phyloP scores from a whole-genome alignment of 768 basidiomycete species.

The Rhodosporidiobolus sp. region DNA sequence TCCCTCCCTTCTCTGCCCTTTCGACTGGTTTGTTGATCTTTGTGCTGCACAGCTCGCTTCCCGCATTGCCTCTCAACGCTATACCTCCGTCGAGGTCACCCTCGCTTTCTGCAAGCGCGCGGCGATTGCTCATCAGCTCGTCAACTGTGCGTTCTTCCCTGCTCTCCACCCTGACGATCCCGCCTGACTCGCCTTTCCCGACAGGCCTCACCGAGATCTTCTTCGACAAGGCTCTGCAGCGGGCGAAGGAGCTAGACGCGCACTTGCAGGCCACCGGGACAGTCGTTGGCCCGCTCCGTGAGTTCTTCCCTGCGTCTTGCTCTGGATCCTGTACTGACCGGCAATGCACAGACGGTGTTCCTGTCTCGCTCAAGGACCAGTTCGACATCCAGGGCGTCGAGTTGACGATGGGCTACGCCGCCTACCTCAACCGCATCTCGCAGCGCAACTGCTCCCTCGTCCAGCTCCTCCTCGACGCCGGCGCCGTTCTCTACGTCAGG shows the following conservation, averaged over 20 bases:
- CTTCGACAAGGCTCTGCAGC: conserved; percentile 63
- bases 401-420: conserved; percentile 25
- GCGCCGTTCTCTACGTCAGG: conserved; percentile 31
- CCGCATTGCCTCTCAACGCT: conserved; percentile 56
- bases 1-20: background rate
- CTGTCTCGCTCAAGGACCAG: conserved; percentile 49
- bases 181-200: conserved; percentile 51
- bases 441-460: conserved; percentile 3
- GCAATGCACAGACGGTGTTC: conserved; percentile 46
- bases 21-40: too few species aligned
- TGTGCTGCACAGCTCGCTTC: background rate
- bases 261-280: conserved; percentile 62
- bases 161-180: too few species aligned
- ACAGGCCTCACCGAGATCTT: conserved; percentile 80
- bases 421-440: conserved; percentile 29
- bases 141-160: conserved; percentile 43
- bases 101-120: conserved; percentile 74
- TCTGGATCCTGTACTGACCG: background rate
- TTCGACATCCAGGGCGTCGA: conserved; percentile 46
- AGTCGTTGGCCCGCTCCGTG: conserved; percentile 57
- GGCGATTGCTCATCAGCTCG: conserved; percentile 72
- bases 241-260: conserved; percentile 66
- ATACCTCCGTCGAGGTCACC: conserved; percentile 67
- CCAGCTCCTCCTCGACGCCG: conserved; percentile 23
- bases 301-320: background rate